Conservation (phyloP, 257 asterid genomes). For the Fraxinus pennsylvanica region DNA sequence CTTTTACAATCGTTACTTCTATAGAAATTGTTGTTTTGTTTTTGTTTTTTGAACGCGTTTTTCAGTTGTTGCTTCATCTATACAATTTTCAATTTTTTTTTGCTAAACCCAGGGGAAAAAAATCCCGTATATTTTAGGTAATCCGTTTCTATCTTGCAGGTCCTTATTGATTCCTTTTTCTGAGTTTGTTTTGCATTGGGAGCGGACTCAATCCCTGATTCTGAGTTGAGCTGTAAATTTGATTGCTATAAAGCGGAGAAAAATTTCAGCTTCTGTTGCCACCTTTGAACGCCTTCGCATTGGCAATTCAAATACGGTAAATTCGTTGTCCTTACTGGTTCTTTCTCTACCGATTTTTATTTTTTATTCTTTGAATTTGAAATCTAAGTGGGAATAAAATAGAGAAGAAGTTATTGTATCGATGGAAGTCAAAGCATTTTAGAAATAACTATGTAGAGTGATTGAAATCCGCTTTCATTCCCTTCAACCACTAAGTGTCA, state of each 20-base stretch:
- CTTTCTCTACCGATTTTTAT: not conserved
- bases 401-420: not conserved
- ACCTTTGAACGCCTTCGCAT: constrained; percentile 47
- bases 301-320: constrained; percentile 48
- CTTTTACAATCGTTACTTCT: too few species aligned
- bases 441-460: too few species aligned
- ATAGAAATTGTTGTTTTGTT: too few species aligned
- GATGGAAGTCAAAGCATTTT: not conserved
- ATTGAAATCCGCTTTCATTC: too few species aligned
- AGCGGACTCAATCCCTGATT: constrained; percentile 25
- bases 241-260: not conserved
- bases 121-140: constrained; percentile 25
- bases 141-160: constrained; percentile 30
- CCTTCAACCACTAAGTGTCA: too few species aligned
- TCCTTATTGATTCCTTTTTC: constrained; percentile 23
- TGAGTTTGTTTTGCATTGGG: constrained; percentile 37
- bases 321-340: not conserved
- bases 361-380: constrained; percentile 23
- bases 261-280: constrained; percentile 47
- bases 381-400: not conserved
- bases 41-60: too few species aligned
- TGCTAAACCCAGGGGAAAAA: not conserved
- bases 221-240: not conserved
- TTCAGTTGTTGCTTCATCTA: not conserved
- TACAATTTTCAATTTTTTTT: not conserved